phyloP scores from a whole-genome alignment of 164 flowering plant species.

The Umbellularia californica region DNA sequence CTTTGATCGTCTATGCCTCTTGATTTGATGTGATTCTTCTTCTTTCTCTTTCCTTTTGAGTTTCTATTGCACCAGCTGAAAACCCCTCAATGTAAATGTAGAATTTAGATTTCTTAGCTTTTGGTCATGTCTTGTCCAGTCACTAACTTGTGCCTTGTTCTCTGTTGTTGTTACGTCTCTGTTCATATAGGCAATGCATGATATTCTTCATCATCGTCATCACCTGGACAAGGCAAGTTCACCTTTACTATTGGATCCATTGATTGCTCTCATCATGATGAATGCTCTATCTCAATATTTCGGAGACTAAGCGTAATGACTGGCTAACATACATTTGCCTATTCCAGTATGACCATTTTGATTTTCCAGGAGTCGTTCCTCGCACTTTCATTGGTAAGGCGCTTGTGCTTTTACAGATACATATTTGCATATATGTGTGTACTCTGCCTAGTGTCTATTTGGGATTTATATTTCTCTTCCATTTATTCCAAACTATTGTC shows the following conservation, averaged over 20 bases:
- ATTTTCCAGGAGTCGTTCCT: constrained; percentile 98
- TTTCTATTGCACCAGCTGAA: too few species aligned
- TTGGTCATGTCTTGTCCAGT: background rate
- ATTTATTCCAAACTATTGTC: background rate
- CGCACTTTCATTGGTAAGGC: constrained; percentile 84
- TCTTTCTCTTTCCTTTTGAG: too few species aligned
- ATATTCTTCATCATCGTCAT: constrained; percentile 71
- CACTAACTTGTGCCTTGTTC: constrained; percentile 4
- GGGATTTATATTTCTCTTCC: too few species aligned
- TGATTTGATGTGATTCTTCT: too few species aligned
- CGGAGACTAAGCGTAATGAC: background rate
- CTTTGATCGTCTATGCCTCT: too few species aligned
- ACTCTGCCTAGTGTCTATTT: too few species aligned
- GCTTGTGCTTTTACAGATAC: background rate
- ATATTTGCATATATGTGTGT: too few species aligned
- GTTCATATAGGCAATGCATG: constrained; percentile 78
- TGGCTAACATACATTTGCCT: background rate
- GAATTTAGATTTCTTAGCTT: background rate
- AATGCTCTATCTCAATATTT: background rate
- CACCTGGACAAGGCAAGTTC: constrained; percentile 61
- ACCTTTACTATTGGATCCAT: background rate
- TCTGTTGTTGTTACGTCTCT: constrained; percentile 2
- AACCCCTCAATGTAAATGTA: background rate
- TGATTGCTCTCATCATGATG: background rate
- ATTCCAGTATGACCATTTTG: constrained; percentile 88